Evolutionary conservation across 129 eudicot species (phyloP).

Genomic region (Scalesia atractyloides): DNA sequence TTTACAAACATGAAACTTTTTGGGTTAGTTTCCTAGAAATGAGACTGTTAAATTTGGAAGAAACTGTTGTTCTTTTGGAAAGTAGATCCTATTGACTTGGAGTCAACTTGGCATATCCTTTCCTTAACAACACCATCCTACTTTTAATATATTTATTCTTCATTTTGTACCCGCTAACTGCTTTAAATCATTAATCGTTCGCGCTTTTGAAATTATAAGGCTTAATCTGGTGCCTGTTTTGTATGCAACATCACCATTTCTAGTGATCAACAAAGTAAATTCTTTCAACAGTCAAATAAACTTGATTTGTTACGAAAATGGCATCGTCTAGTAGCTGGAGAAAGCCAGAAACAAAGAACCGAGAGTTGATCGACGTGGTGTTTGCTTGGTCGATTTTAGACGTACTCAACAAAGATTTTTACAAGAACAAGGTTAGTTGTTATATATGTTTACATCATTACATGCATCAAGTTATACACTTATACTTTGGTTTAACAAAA

Average conservation of each 20-base stretch:
- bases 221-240: constrained; percentile 2
- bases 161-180: constrained; percentile 4
- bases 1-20: background rate
- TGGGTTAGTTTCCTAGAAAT: background rate
- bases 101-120: constrained; percentile 32
- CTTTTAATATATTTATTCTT: constrained; percentile 23
- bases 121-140: constrained; percentile 26
- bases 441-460: too few relatives aligned
- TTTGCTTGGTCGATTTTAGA: constrained; percentile 35
- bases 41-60: constrained; percentile 16
- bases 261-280: constrained; percentile 16
- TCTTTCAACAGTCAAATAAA: background rate
- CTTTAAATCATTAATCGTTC: constrained; percentile 4
- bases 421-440: constrained; percentile 3
- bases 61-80: constrained; percentile 24
- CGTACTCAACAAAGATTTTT: constrained; percentile 23
- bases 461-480: background rate
- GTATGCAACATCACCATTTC: background rate
- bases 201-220: constrained; percentile 17
- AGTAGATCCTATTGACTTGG: constrained; percentile 26
- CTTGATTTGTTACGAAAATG: constrained; percentile 21
- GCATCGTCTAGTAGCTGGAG: constrained; percentile 15
- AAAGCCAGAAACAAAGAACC: constrained; percentile 14
- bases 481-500: background rate
- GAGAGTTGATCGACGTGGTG: constrained; percentile 29